Base-by-base conservation (phyloP, 441 rosid species). In the Sinapis alba region DNA sequence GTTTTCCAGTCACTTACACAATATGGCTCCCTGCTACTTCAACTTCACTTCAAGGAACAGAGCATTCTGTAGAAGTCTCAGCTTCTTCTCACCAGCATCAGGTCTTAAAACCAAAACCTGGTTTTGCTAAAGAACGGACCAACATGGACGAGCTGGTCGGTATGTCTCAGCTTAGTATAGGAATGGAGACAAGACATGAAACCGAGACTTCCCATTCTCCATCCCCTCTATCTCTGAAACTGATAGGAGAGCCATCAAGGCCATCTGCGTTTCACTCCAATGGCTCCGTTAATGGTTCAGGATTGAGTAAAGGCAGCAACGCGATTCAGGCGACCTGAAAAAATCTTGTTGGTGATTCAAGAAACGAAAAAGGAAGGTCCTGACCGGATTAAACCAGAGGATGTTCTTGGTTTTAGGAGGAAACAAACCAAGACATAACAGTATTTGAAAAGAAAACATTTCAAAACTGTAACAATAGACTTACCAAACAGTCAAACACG, bases 181-280 rank as follows among this genome's bases (percentile, higher is more conserved):
- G 80, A 65, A 90, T 86, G 76, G 71, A 73, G 0, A 81, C 78
- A 30, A 82, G 77, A 65, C 74, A 80, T 20, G 82, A 71, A 45
- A 74, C 83, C 36, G 91, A 88, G 78, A 79, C 89, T 30, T 85
- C 97, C 0, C 78, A 88, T 27, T 86, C 95, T 0, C 47, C 73
- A 1, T 64, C 77, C 1, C 84, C 87, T 0, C 78, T 89, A 15
- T 89, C 95, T 43, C 83, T 93, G 77, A 90, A 86, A 58, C 77
- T 93, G 34, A 73, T 79, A 1, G 92, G 91, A 6, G 94, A 91
- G 84, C 83, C 99, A 2, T 79, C 90, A 3, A 75, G 91, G 71
- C 96, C 85, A 66, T 92, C 94, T 0, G 96, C 98, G 1, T 96
- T 96, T 79, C 97, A 90, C 74, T 84, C 92, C 3, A 93, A 79